Percentiles rank a stretch among this genome's conserved stretches.
These are phyloP conservation scores for Pluteus cervinus DNA, from an alignment of 768 basidiomycete genomes.

Conservation along the genomic window DNA sequence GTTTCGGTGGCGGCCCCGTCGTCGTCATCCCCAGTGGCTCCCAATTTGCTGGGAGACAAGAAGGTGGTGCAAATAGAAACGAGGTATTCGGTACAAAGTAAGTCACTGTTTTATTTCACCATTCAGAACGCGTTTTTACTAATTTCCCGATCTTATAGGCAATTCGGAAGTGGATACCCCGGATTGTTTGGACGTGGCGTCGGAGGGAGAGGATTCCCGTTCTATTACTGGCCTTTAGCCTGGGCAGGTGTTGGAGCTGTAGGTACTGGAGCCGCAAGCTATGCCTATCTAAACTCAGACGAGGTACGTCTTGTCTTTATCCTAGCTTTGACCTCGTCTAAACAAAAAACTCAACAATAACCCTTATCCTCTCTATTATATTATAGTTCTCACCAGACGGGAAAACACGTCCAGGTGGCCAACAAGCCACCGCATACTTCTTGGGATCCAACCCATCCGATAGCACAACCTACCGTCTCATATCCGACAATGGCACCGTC, in stretches of 20 bases:
- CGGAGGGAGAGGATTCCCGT: constrained; percentile 48
- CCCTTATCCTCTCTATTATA: neutral
- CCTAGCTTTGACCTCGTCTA: neutral
- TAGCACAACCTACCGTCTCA: constrained; percentile 37
- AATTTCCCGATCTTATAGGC: constrained; percentile 20
- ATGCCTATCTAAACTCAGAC: constrained; percentile 18
- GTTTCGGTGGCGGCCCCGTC: constrained; percentile 22
- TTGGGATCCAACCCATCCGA: constrained; percentile 26
- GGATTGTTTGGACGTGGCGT: constrained; percentile 40
- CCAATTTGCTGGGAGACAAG: constrained; percentile 37
- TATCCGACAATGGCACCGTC: constrained; percentile 44
- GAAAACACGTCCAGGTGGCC: constrained; percentile 43
- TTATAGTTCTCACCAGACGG: constrained; percentile 42
- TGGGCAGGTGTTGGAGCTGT: constrained; percentile 32
- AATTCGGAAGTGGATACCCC: constrained; percentile 64
- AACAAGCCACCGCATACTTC: constrained; percentile 38
- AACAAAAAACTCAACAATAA: neutral
- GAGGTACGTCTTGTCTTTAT: constrained; percentile 29
- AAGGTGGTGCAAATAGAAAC: constrained; percentile 46
- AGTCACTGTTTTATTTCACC: constrained; percentile 8
- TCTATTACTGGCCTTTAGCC: constrained; percentile 59
- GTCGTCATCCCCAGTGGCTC: constrained; percentile 37
- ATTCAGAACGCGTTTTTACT: constrained; percentile 3
- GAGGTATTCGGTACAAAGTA: constrained; percentile 41
- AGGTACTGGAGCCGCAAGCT: constrained; percentile 12